These are phyloP conservation scores for Tetrahymena malaccensis DNA, from an alignment of 73 alveolate genomes.

Conservation along the genomic window DNA sequence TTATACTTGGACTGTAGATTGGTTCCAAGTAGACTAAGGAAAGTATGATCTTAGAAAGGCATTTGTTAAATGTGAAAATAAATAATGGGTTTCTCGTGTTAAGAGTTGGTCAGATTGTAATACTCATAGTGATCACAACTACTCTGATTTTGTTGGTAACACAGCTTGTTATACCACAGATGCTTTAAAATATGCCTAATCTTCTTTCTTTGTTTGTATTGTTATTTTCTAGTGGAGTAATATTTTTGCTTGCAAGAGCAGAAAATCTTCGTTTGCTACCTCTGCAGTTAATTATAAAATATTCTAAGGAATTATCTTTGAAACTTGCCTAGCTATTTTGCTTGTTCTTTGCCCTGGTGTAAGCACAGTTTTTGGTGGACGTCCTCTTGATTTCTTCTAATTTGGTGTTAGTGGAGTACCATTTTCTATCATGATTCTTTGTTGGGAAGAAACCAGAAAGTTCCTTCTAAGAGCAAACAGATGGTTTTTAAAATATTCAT, in stretches of 20 bases:
- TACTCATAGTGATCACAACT: slow-evolving; percentile 4
- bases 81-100: background rate
- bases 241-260: slow-evolving; percentile 28
- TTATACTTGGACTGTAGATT: slow-evolving; percentile 15
- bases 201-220: slow-evolving; percentile 22
- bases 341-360: slow-evolving; percentile 29
- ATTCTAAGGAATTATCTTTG: slow-evolving; percentile 17
- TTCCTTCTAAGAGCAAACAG: slow-evolving; percentile 5
- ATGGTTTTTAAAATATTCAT: background rate
- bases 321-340: slow-evolving; percentile 10
- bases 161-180: slow-evolving; percentile 78
- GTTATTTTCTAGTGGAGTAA: slow-evolving; percentile 33
- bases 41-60: slow-evolving; percentile 46
- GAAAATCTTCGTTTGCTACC: slow-evolving; percentile 8
- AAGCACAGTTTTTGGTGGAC: slow-evolving; percentile 31
- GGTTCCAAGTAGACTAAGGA: slow-evolving; percentile 17
- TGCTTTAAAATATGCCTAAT: slow-evolving; percentile 82
- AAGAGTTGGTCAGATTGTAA: slow-evolving; percentile 56
- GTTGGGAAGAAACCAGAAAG: slow-evolving; percentile 39
- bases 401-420: slow-evolving; percentile 28
- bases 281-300: slow-evolving; percentile 1
- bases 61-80: background rate
- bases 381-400: slow-evolving; percentile 44
- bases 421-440: slow-evolving; percentile 12
- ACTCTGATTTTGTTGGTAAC: background rate